Evolutionary conservation across 2,329 filamentous ascomycete species (phyloP), one percentile per base, ranked within the genome.

Genomic region (Colletotrichum destructivum): DNA sequence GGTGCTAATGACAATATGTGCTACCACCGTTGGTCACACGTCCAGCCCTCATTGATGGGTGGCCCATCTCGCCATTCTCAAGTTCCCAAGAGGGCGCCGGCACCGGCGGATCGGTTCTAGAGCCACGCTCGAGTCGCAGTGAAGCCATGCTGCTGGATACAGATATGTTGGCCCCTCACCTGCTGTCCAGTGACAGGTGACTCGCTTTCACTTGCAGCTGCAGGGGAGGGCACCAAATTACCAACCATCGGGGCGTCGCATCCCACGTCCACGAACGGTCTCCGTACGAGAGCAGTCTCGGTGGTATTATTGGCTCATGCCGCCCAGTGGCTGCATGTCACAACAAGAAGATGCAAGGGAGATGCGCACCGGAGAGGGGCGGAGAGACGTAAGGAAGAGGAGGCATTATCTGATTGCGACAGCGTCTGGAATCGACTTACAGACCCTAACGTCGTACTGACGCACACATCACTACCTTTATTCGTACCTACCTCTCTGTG

Each of bases 181-280:
- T 40, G 31, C 55, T 57, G 69, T 69, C 65, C 65, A 69, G 67
- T 72, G 56, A 72, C 61, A 71, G 67, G 40, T 66, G 70, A 66
- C 61, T 38, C 35, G 38, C 21, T 62, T 62, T 44, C n/a, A 70
- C 38, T 42, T 72, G 70, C 62, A 72, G 49, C 47, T 66, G 66
- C 67, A 72, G 70, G 70, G 70, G 56, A 59, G 55, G 47, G 60
- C 35, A 35, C 56, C 35, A 38, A 38, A 38, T 38, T 38, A 38
- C 35, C 70, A 72, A 69, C 60, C 60, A 47, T 49, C 57, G 26
- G n/a, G n/a, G n/a, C 46, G 62, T 69, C 65, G 59, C 59, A 57
- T 57, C 60, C 42, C 59, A 49, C 61, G 52, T 47, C 60, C 44
- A 69, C 65, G 60, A 63, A 64, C 66, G 54, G 60, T 54, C 60